phyloP scores from a whole-genome alignment of 495 filamentous ascomycete genomes.

The Apodospora peruviana region DNA sequence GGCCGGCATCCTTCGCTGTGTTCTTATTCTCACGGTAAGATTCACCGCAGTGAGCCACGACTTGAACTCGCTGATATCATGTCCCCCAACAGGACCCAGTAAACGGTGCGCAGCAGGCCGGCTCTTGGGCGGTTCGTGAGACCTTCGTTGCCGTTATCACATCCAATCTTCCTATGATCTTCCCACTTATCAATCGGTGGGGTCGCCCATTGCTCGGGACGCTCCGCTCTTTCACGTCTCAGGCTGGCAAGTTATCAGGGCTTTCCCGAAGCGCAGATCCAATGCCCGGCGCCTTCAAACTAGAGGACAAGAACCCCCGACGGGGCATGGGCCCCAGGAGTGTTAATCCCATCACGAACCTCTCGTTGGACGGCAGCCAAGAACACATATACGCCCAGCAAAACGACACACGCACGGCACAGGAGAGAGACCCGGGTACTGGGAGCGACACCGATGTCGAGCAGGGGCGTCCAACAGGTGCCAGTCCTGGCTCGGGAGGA shows the following conservation, averaged over 20 bases:
- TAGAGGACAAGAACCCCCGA: slow-evolving; percentile 36
- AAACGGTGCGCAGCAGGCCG: slow-evolving; percentile 37
- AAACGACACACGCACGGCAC: background rate
- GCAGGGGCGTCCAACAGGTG: background rate
- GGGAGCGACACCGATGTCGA: slow-evolving; percentile 11
- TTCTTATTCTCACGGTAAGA: slow-evolving; percentile 38
- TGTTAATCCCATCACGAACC: slow-evolving; percentile 40
- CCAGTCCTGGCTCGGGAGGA: background rate
- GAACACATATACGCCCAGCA: slow-evolving; percentile 37
- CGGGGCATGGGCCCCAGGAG: slow-evolving; percentile 33
- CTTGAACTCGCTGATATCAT: background rate
- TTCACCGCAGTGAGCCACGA: background rate
- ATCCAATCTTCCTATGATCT: slow-evolving; percentile 49
- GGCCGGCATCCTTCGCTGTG: slow-evolving; percentile 42
- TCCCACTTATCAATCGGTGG: slow-evolving; percentile 38
- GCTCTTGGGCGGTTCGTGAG: slow-evolving; percentile 45
- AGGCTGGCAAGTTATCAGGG: slow-evolving; percentile 16
- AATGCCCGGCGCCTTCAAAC: slow-evolving; percentile 14
- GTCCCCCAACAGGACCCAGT: slow-evolving; percentile 29
- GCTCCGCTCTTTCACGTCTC: slow-evolving; percentile 24
- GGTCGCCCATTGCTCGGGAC: slow-evolving; percentile 26
- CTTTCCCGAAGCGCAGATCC: slow-evolving; percentile 14
- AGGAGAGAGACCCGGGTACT: background rate
- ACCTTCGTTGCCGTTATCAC: slow-evolving; percentile 49
- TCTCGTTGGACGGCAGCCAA: slow-evolving; percentile 47